These are phyloP conservation scores for Neospermospora avenae DNA, from an alignment of 2,329 filamentous ascomycete species.

Conservation along the genomic window DNA sequence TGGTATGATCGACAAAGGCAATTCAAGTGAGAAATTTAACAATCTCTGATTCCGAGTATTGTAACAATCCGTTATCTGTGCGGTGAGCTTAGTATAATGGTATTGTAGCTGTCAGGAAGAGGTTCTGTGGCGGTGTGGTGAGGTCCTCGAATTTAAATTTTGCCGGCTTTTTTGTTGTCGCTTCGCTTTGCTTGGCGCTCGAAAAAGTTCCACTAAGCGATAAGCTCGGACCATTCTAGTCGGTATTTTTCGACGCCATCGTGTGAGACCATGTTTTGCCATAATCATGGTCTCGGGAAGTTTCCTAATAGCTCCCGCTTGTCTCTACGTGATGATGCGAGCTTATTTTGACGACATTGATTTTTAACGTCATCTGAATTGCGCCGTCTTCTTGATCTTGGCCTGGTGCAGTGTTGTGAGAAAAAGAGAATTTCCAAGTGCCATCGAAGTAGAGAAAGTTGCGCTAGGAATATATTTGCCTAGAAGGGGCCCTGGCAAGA, in stretches of 20 bases:
- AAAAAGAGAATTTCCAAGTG: neutral
- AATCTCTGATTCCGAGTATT: neutral
- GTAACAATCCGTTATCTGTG: neutral
- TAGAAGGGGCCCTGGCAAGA: no score
- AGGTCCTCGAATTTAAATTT: neutral
- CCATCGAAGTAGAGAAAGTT: neutral
- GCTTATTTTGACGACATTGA: constrained; percentile 25
- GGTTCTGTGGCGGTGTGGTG: neutral
- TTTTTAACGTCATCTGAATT: neutral
- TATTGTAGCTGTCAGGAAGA: neutral
- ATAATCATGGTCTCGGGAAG: constrained; percentile 23
- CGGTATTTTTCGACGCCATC: neutral
- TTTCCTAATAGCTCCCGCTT: constrained; percentile 16
- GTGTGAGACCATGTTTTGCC: constrained; percentile 4
- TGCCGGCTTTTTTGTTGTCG: constrained; percentile 1
- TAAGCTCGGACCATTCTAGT: neutral
- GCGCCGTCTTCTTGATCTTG: neutral
- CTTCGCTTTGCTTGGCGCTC: neutral
- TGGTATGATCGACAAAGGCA: neutral
- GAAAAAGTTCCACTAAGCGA: neutral
- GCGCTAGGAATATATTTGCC: no score
- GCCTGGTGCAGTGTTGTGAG: neutral
- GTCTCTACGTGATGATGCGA: constrained; percentile 13
- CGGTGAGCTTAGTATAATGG: neutral
- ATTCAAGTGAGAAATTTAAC: neutral